A percentile compares a stretch with the other conserved stretches of the same genome.
phyloP scores from a whole-genome alignment of 2,329 filamentous ascomycete genomes.

The Calonectria hongkongensis region DNA sequence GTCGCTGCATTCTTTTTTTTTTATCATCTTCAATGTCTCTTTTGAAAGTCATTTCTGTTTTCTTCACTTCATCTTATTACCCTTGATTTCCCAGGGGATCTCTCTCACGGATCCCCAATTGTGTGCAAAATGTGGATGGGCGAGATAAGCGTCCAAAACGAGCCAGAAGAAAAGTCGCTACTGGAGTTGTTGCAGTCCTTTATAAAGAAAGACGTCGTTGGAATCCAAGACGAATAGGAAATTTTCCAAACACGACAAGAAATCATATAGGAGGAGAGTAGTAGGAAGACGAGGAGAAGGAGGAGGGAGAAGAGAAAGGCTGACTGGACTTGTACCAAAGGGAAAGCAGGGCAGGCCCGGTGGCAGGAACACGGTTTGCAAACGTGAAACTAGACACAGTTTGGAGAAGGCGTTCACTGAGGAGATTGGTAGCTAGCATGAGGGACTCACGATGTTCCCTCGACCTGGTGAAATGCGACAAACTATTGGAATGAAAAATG shows the following conservation, averaged over 20 bases:
- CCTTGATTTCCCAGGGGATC: constrained; percentile 38
- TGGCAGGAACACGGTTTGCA: constrained; percentile 46
- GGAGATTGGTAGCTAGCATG: constrained; percentile 45
- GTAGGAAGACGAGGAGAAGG: constrained; percentile 9
- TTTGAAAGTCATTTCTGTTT: constrained; percentile 48
- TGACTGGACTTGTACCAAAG: constrained; percentile 16
- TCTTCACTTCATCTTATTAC: constrained; percentile 50
- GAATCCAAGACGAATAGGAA: constrained; percentile 40
- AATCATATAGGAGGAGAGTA: neutral
- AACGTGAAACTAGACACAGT: constrained; percentile 22
- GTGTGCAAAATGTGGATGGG: constrained; percentile 34
- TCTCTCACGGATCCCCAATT: constrained; percentile 33
- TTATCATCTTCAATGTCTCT: constrained; percentile 52
- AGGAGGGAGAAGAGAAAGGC: constrained; percentile 25
- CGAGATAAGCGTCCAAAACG: constrained; percentile 22
- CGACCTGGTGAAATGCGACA: constrained; percentile 50
- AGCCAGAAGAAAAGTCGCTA: constrained; percentile 28
- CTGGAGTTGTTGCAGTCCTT: constrained; percentile 30
- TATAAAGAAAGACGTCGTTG: constrained; percentile 23
- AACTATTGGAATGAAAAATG: constrained; percentile 53
- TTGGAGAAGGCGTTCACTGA: constrained; percentile 35
- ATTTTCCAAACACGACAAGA: constrained; percentile 23
- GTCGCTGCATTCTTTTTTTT: constrained; percentile 56
- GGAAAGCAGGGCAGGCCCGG: constrained; percentile 40
- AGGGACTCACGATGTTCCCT: constrained; percentile 43